Base-by-base conservation (phyloP, 345 rosid species). In the Nephelium lappaceum region DNA sequence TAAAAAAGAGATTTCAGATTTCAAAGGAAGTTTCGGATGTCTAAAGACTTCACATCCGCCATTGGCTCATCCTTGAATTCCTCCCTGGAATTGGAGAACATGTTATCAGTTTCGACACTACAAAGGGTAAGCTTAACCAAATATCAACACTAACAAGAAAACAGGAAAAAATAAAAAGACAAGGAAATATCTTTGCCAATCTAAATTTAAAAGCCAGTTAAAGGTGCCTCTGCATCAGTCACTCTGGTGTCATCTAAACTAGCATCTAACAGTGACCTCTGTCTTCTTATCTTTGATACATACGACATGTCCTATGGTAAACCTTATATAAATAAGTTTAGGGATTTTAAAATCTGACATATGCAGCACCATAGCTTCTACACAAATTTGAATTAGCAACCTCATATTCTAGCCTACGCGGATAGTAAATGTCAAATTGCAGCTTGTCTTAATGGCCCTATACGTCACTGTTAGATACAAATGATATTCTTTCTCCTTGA, bases 21-120 rank as follows among this genome's bases (percentile, higher is more conserved):
- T 90, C 78, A 95, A 45, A 96, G 84, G 85, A 94, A 94, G 91
- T 94, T 93, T 82, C 99, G 86, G 84, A 96, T 78, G 87, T 96
- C 99, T 90, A 96, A 78, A 10, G 98, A 89, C 88, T 89, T 96
- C 84, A 93, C 97, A 60, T 91, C 93, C 0, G 83, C 87, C 94
- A 86, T 85, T 43, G 62, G 81, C 89, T 94, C 99, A 21, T 91
- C 90, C 90, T 94, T 89, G 88, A 96, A 94, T 79, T 96, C 99
- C 82, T 96, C 98, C 89, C 98, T 92, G 92, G 16, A 81, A 82
- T 5, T 36, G n/a, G 68, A 39, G 11, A 64, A 43, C 6, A 12
- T 5, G 16, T 73, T 25, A 24, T 51, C 77, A 73, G 53, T 61
- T 42, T 12, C 0, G 4, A 73, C 47, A 27, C 15, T 5, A 18